Percentiles rank a stretch among this genome's conserved stretches.
Evolutionary conservation across 164 flowering plant species (phyloP).

Genomic region (Aristolochia fimbriata): DNA sequence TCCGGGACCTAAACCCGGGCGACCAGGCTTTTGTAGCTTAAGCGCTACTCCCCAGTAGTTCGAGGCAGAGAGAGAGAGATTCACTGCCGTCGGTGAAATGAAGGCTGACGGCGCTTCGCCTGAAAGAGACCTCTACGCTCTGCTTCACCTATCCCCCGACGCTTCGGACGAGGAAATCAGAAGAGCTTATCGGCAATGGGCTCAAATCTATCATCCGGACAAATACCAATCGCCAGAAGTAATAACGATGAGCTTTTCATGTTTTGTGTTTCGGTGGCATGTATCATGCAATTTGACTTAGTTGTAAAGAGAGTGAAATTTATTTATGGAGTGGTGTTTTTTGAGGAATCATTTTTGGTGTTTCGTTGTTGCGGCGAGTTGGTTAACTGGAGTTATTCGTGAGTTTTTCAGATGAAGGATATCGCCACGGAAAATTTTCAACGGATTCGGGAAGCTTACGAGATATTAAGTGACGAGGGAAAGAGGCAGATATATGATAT

Average conservation of each 20-base stretch:
- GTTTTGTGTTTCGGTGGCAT: not conserved
- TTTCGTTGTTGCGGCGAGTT: no score
- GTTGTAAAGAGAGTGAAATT: not conserved
- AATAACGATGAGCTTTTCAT: not conserved
- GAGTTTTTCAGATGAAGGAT: conserved; percentile 78
- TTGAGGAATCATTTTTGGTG: no score
- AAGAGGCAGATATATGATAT: conserved; percentile 88
- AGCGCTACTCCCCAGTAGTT: no score
- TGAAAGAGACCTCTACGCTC: conserved; percentile 72
- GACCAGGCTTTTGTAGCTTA: not conserved
- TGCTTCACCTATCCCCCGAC: conserved; percentile 78
- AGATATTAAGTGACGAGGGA: conserved; percentile 64
- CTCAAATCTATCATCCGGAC: conserved; percentile 95
- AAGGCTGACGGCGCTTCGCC: conserved; percentile 29
- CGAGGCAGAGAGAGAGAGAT: not conserved
- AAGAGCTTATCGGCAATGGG: conserved; percentile 92
- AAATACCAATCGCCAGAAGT: conserved; percentile 71
- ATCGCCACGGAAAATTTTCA: conserved; percentile 92
- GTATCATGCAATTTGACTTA: not conserved
- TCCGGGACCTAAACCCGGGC: not conserved
- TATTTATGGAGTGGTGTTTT: no score
- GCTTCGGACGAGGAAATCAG: conserved; percentile 95
- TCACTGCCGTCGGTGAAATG: conserved; percentile 18
- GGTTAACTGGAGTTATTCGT: no score
- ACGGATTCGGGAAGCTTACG: conserved; percentile 89